Evolutionary conservation across 2,329 filamentous ascomycete genomes (phyloP), one percentile per base, ranked within the genome.

Genomic region (Rachicladosporium sp.): DNA sequence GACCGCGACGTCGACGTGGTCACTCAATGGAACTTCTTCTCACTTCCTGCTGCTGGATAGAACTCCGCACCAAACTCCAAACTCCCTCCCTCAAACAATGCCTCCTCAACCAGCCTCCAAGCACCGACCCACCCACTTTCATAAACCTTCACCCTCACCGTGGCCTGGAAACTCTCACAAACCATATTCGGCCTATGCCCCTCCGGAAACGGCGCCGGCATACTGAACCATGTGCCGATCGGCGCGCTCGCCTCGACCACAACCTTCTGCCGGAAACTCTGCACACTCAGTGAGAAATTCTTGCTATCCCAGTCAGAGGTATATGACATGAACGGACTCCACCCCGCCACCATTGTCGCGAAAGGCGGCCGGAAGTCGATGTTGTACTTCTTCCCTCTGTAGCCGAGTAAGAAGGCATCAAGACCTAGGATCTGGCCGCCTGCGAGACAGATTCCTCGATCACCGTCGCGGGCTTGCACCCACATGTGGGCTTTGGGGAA

Each of bases 11-110:
- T 27, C 23, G 19, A 30, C 10, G 19, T 21, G 29, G 11, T 19
- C 29, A 38, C 10, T 57, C 45, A 63, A 35, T 62, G 51, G 37
- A 57, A 58, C 15, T 56, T 55, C 40, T 62, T 46, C 2, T 56
- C 49, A 37, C 49, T 57, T 2, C 65, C 66, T 32, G 59, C 57
- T 21, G 57, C 59, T 5, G 60, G 59, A 53, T 67, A 70, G 46
- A 66, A 70, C 1, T 51, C 63, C 1, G 64, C 68, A 1, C 67
- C 68, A 56, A 70, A 71, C 44, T 71, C 68, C 41, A 71, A 42
- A 51, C 66, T 66, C 19, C 56, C 64, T 8, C 54, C 50, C 35
- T 65, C 58, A 44, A 69, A 70, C 32, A 38, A 49, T 35, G 66
- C 64, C 42, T 54, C 56, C 36, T 55, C 52, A 1, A 66, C 46